Evolutionary conservation across 768 basidiomycete species (phyloP), one percentile per base, ranked within the genome.

Genomic region (Saitozyma sp.): DNA sequence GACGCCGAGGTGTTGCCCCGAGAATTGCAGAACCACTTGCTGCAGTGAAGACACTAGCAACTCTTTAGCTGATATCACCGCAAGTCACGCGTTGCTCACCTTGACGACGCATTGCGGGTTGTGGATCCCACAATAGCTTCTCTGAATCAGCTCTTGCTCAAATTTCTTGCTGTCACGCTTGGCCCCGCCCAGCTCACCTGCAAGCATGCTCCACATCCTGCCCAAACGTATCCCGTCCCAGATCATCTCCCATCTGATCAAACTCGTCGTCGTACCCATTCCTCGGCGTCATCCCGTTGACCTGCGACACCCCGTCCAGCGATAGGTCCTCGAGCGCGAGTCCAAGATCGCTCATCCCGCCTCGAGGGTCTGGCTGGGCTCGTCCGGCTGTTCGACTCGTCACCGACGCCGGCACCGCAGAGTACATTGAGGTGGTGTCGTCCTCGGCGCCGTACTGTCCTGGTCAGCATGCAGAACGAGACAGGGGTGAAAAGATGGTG

Each of bases 1-100:
- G 95, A 98, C 1, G 94, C 93, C 1, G 94, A 96, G 6, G 94
- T 96, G 74, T 96, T 96, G 60, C 94, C 94, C 40, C 96, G 87
- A 10, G 95, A 95, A 78, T 99, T 99, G 83, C 96, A 99, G 79
- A 99, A 99, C 80, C 78, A 80, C 58, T 80, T 79, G 58, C 65
- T 67, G 58, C 79, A 80, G 37, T 67, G 70, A 10, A 80, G 55
- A 59, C 79, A 80, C 72, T 80, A 56, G 9, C 29, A 5, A 2
- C 20, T 54, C 9, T 40, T 71, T 53, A 63, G 61, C 20, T n/a
- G 7, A 52, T 38, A n/a, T 20, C 19, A 3, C 56, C 49, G 29
- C 29, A 29, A 29, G 29, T n/a, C 0, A 50, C 57, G 11, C 16
- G 11, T n/a, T 29, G 61, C 76, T 54, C 51, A 77, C 77, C 80